A percentile compares a stretch with the other conserved stretches of the same genome.
These are phyloP conservation scores for Cucumis hystrix DNA, from an alignment of 306 rosid species.

Conservation along the genomic window DNA sequence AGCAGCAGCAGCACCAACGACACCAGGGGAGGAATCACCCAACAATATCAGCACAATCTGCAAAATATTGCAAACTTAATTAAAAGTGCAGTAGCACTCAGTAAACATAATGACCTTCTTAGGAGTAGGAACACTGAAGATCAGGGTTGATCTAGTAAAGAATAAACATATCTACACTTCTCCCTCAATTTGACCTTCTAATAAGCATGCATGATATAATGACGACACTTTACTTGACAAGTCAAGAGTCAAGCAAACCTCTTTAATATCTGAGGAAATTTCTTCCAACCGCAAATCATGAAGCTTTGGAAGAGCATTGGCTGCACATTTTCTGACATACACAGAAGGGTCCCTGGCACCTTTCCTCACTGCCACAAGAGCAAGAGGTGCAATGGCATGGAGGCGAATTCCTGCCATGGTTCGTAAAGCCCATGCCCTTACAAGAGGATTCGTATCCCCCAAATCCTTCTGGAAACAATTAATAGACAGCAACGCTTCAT, in stretches of 20 bases:
- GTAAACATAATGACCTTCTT: neutral
- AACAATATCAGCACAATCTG: constrained; percentile 71
- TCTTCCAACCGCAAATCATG: constrained; percentile 87
- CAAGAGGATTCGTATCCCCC: constrained; percentile 72
- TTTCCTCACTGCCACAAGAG: constrained; percentile 73
- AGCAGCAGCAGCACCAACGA: constrained; percentile 96
- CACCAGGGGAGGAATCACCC: constrained; percentile 73
- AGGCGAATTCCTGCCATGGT: constrained; percentile 96
- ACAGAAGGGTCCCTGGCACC: constrained; percentile 94
- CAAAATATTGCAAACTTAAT: neutral
- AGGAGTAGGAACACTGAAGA: neutral
- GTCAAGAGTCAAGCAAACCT: constrained; percentile 34
- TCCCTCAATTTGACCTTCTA: neutral
- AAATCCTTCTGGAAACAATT: constrained; percentile 91
- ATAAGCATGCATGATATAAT: neutral
- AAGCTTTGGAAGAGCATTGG: constrained; percentile 92
- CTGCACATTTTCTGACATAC: constrained; percentile 86
- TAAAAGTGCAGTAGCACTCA: neutral
- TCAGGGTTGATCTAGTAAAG: neutral
- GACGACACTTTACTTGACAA: neutral
- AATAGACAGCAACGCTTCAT: constrained; percentile 86
- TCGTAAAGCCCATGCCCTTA: constrained; percentile 95
- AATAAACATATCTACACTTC: neutral
- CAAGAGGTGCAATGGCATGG: constrained; percentile 80
- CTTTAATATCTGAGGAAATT: constrained; percentile 55